Evolutionary conservation across 768 basidiomycete species (phyloP).

Genomic region (Kwoniella sp.): DNA sequence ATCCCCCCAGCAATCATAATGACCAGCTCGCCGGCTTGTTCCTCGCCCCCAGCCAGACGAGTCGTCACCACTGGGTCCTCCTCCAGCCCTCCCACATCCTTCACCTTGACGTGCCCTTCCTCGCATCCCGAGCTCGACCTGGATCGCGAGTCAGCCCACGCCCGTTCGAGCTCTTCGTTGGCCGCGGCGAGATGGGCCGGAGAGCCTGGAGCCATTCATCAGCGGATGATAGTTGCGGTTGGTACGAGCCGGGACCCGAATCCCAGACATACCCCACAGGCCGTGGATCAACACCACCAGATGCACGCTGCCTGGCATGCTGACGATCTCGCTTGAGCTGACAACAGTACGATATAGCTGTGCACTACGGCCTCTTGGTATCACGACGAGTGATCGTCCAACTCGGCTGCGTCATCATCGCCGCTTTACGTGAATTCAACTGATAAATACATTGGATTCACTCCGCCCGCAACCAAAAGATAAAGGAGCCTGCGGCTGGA

Average conservation of each 20-base stretch:
- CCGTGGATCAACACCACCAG: conserved; percentile 41
- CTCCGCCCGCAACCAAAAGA: too few relatives aligned
- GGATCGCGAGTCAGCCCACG: background rate
- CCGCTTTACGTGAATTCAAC: too few relatives aligned
- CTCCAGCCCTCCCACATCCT: conserved; percentile 8
- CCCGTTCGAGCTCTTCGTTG: conserved; percentile 25
- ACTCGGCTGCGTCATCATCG: too few relatives aligned
- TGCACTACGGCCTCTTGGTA: too few relatives aligned
- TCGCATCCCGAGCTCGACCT: background rate
- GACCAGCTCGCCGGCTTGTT: conserved; percentile 14
- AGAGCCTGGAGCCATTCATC: conserved; percentile 3
- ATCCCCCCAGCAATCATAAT: conserved; percentile 37
- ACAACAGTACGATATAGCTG: too few relatives aligned
- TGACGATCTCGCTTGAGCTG: too few relatives aligned
- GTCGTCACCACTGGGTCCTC: conserved; percentile 15
- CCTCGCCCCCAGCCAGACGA: background rate
- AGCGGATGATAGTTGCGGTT: background rate
- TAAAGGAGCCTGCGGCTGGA: too few relatives aligned
- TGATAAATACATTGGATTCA: too few relatives aligned
- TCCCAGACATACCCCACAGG: conserved; percentile 29
- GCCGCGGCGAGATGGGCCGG: conserved; percentile 16
- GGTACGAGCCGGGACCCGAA: too few relatives aligned
- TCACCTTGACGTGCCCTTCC: too few relatives aligned
- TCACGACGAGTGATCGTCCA: too few relatives aligned
- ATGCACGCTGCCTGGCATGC: too few relatives aligned